Conservation (phyloP, 345 rosid species). For the Acer negundo region DNA sequence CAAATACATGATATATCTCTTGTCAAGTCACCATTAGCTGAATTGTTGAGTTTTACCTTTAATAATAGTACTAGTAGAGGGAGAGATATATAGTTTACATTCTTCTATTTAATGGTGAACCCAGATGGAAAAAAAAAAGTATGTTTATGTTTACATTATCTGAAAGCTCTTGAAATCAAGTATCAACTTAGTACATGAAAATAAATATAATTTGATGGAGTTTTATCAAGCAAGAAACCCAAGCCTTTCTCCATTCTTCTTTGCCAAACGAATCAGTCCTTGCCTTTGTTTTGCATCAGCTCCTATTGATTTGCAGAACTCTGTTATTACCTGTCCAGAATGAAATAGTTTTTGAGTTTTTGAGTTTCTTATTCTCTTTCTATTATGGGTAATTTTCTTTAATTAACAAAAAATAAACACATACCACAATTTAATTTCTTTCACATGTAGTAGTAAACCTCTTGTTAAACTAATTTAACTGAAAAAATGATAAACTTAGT, state of each 20-base stretch:
- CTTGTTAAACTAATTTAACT: no score
- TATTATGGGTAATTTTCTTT: no score
- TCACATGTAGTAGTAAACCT: no score
- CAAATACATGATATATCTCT: not conserved
- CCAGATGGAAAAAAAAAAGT: slow-evolving; percentile 15
- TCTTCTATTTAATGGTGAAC: slow-evolving; percentile 9
- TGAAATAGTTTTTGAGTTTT: no score
- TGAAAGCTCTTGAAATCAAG: slow-evolving; percentile 14
- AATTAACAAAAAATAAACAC: no score
- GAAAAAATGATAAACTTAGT: no score
- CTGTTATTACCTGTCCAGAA: slow-evolving; percentile 72
- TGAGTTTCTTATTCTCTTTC: no score
- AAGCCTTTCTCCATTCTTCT: slow-evolving; percentile 94
- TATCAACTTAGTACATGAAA: slow-evolving; percentile 12
- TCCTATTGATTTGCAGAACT: slow-evolving; percentile 95
- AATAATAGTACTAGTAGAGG: not conserved
- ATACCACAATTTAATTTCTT: no score
- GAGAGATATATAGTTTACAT: slow-evolving; percentile 13
- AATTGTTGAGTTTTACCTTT: not conserved
- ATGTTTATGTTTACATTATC: slow-evolving; percentile 14
- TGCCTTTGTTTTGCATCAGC: slow-evolving; percentile 97
- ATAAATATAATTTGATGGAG: not conserved
- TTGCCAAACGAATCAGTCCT: slow-evolving; percentile 92
- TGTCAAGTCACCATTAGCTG: not conserved
- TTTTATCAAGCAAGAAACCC: slow-evolving; percentile 79